Evolutionary conservation across 257 asterid genomes (phyloP).

Genomic region (Perilla frutescens): DNA sequence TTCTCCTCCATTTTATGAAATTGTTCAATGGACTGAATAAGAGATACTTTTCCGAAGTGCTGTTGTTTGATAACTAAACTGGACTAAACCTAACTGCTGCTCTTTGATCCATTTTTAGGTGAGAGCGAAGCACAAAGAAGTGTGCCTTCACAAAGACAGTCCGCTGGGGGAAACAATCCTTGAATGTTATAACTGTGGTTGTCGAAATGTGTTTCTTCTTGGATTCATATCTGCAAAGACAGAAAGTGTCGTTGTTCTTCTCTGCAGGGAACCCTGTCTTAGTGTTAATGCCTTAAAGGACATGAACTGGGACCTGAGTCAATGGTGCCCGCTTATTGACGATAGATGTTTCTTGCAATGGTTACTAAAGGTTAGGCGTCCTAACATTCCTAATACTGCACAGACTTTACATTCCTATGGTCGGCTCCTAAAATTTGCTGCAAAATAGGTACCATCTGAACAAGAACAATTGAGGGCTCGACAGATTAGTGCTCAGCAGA

Average conservation of each 20-base stretch:
- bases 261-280: conserved; percentile 97
- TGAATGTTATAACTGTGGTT: conserved; percentile 98
- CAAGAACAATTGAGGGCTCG: conserved; percentile 99
- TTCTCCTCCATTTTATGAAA: neutral
- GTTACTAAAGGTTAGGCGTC: conserved; percentile 80
- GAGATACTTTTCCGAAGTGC: no score
- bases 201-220: conserved; percentile 94
- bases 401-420: conserved; percentile 12
- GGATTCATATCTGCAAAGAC: conserved; percentile 99
- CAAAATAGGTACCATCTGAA: conserved; percentile 87
- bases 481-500: conserved; percentile 97
- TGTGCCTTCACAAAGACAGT: conserved; percentile 98
- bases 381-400: conserved; percentile 14
- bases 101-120: conserved; percentile 55
- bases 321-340: conserved; percentile 99
- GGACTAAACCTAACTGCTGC: neutral
- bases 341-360: conserved; percentile 98
- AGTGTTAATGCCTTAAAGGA: conserved; percentile 91
- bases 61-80: conserved; percentile 16
- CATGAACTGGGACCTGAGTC: conserved; percentile 99
- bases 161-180: conserved; percentile 97
- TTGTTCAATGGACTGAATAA: neutral
- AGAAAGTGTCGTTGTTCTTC: conserved; percentile 97
- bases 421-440: conserved; percentile 33
- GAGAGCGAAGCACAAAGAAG: conserved; percentile 99